Evolutionary conservation across 2,329 filamentous ascomycete genomes (phyloP).

Genomic region (Scedosporium aurantiacum): DNA sequence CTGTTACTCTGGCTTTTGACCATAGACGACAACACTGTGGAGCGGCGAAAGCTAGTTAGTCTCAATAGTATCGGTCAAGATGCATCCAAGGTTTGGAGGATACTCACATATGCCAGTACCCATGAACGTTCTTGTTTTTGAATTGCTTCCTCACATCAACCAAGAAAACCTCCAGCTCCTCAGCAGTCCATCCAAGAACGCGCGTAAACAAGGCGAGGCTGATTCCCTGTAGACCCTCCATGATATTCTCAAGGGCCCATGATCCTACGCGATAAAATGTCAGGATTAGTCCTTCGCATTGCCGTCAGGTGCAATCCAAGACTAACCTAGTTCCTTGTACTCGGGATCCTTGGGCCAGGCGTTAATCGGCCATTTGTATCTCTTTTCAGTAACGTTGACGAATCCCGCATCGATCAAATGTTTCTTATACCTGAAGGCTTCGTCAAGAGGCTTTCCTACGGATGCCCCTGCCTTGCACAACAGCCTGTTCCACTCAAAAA

Average conservation of each 20-base stretch:
- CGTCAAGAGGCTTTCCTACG: slow-evolving; percentile 19
- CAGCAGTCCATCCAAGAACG: slow-evolving; percentile 18
- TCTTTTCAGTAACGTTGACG: slow-evolving; percentile 33
- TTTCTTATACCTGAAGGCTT: slow-evolving; percentile 18
- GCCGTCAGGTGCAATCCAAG: slow-evolving; percentile 13
- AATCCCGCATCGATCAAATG: slow-evolving; percentile 42
- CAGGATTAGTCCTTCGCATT: slow-evolving; percentile 13
- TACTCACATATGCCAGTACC: slow-evolving; percentile 21
- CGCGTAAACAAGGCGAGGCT: slow-evolving; percentile 21
- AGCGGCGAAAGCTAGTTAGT: neutral
- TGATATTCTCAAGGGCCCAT: slow-evolving; percentile 14
- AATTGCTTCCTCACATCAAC: slow-evolving; percentile 18
- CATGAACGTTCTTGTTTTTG: slow-evolving; percentile 17
- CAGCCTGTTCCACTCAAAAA: slow-evolving; percentile 17
- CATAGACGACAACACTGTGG: neutral
- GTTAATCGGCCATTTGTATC: slow-evolving; percentile 39
- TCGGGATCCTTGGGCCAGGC: slow-evolving; percentile 39
- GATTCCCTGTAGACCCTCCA: slow-evolving; percentile 17
- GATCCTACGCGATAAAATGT: slow-evolving; percentile 16
- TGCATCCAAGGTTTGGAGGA: neutral
- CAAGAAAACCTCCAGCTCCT: slow-evolving; percentile 18
- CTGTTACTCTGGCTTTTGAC: neutral
- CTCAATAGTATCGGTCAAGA: neutral
- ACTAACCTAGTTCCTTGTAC: slow-evolving; percentile 34
- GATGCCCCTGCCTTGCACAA: slow-evolving; percentile 17